A percentile compares a stretch with the other conserved stretches of the same genome.
Evolutionary conservation across 164 flowering plant genomes (phyloP).

Genomic region (Amborella trichopoda): DNA sequence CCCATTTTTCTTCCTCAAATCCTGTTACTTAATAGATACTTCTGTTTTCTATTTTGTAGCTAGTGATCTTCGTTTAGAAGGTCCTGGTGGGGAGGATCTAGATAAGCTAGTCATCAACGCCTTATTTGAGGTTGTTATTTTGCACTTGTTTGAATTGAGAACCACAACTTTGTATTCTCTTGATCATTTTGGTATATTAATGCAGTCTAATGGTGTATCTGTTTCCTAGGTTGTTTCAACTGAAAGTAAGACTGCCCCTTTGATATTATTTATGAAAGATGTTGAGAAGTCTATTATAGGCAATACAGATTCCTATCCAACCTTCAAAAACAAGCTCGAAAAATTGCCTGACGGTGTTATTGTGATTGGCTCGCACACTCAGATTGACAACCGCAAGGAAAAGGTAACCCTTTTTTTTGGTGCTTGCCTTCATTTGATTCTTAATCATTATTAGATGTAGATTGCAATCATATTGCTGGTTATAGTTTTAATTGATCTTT

Average conservation of each 20-base stretch:
- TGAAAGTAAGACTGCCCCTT: slow-evolving; percentile 64
- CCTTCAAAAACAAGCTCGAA: slow-evolving; percentile 62
- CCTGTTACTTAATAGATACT: too few species aligned
- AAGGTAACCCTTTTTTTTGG: slow-evolving; percentile 31
- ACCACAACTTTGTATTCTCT: neutral
- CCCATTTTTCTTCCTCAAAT: too few species aligned
- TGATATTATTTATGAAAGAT: slow-evolving; percentile 82
- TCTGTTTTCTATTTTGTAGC: slow-evolving; percentile 27
- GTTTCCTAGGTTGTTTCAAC: slow-evolving; percentile 38
- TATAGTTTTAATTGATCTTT: too few species aligned
- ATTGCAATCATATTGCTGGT: too few species aligned
- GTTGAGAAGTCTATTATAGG: slow-evolving; percentile 76
- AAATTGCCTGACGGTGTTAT: slow-evolving; percentile 68
- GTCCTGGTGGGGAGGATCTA: slow-evolving; percentile 41
- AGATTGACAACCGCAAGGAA: slow-evolving; percentile 67
- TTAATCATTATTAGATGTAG: too few species aligned
- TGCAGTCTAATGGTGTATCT: neutral
- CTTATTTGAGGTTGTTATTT: slow-evolving; percentile 58
- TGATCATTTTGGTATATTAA: too few species aligned
- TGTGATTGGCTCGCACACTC: slow-evolving; percentile 73
- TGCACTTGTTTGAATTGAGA: neutral
- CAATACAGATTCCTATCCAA: slow-evolving; percentile 48
- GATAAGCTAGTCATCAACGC: slow-evolving; percentile 65
- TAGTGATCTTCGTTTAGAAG: slow-evolving; percentile 62
- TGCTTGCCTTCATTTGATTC: too few species aligned